Conservation (phyloP, 805 yeast genomes). For the Candida andamanensis region DNA sequence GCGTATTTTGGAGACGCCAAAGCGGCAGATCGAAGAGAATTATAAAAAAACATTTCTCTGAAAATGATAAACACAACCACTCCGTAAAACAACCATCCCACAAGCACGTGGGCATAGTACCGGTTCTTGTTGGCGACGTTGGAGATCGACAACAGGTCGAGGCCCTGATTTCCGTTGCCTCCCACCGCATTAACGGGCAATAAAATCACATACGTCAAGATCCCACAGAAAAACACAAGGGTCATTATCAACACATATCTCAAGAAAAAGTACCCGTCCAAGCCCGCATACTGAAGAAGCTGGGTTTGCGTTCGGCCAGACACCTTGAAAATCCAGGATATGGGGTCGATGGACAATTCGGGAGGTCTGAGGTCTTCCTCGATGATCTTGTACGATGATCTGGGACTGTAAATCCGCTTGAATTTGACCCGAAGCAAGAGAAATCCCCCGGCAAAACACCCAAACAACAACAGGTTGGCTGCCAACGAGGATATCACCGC, state of each 20-base stretch:
- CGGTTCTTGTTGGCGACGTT: conserved; percentile 58
- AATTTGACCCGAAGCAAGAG: conserved; percentile 60
- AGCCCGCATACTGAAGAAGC: conserved; percentile 78
- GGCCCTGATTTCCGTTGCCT: conserved; percentile 58
- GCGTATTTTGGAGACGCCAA: conserved; percentile 80
- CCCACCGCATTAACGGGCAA: conserved; percentile 69
- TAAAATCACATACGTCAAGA: conserved; percentile 59
- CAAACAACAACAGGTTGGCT: conserved; percentile 63
- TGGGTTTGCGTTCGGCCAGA: conserved; percentile 66
- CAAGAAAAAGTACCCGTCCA: conserved; percentile 91
- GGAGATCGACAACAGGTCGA: conserved; percentile 73
- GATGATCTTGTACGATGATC: conserved; percentile 57
- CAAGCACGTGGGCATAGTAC: conserved; percentile 81
- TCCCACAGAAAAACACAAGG: conserved; percentile 38
- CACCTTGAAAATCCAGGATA: conserved; percentile 66
- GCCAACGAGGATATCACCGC: conserved; percentile 69
- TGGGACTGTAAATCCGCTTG: conserved; percentile 79
- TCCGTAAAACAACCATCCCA: conserved; percentile 78
- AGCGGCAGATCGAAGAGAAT: conserved; percentile 71
- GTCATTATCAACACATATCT: conserved; percentile 65
- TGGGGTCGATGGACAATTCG: conserved; percentile 64
- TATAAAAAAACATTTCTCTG: conserved; percentile 75
- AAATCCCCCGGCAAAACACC: conserved; percentile 57
- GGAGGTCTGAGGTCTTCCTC: conserved; percentile 62
- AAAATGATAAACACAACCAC: conserved; percentile 65